Evolutionary conservation across 225 moss, liverwort and hornwort genomes (phyloP), one percentile per base, ranked within the genome.

Genomic region (Antitrichia curtipendula): DNA sequence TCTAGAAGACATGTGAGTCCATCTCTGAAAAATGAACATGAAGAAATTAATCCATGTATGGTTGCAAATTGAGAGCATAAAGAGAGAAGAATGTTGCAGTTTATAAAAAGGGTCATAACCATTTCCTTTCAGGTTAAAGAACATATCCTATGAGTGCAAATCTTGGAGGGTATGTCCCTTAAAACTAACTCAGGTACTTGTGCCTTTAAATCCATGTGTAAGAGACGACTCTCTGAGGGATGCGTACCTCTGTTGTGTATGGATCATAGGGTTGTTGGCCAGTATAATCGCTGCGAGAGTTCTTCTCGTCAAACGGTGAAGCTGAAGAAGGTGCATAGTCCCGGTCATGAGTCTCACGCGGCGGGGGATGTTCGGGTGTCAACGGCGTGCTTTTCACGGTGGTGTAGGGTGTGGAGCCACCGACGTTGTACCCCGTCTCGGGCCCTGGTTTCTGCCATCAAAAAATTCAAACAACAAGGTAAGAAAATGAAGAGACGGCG

Each of bases 391-490:
- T 19, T 8, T 69, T 91, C 83, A 92, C 91, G 56, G 91, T 89
- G 83, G 91, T 91, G 87, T 61, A 92, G 75, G 92, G 92, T 31
- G 92, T 92, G 57, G 92, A 92, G 28, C 5, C 58, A 36, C 92
- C 92, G 16, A 89, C 15, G 64, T 91, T 92, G 87, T 92, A 92
- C 4, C 92, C 91, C 43, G 92, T 92, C 91, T 92, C 92, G 0
- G 85, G 80, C 14, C 92, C 92, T 11, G 92, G 91, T 79, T 84
- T 91, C 92, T 92, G 85, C 5, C 36, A 80, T 47, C 52, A 58
- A 49, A 49, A 23, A 49, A 54, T 25, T 31, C 65, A n/a, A 64
- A n/a, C 29, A 61, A 12, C 43, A 61, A 36, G 17, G 59, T 87
- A 19, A 74, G 81, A 69, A 16, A 41, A 50, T 27, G 49, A 4